These are phyloP conservation scores for Malus hybrid DNA, from an alignment of 331 rosid species.

Conservation along the genomic window DNA sequence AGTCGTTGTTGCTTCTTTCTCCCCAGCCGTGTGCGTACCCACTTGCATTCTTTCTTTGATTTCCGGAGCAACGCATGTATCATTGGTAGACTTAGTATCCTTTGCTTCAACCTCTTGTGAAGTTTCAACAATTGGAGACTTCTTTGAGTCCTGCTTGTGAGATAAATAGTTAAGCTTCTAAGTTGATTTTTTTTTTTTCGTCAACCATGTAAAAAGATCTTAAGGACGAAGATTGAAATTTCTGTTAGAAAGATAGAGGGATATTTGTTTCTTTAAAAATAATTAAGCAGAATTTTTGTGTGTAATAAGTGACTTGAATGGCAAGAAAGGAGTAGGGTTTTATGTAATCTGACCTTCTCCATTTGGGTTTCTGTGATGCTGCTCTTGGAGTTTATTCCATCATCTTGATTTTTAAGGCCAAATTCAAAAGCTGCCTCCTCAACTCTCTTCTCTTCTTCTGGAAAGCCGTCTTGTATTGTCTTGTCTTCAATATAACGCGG, in stretches of 20 bases:
- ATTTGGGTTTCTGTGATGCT: not conserved
- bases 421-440: not conserved
- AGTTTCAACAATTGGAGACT: too few relatives aligned
- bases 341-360: conserved; percentile 20
- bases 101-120: too few relatives aligned
- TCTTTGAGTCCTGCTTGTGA: conserved; percentile 13
- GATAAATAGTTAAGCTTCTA: not conserved
- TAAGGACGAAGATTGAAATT: too few relatives aligned
- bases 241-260: too few relatives aligned
- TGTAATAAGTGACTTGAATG: not conserved
- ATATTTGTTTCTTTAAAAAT: too few relatives aligned
- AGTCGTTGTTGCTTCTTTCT: not conserved
- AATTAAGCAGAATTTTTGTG: too few relatives aligned
- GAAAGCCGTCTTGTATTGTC: not conserved
- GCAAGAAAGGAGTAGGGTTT: not conserved
- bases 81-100: too few relatives aligned
- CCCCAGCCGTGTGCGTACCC: conserved; percentile 6
- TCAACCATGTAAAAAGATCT: too few relatives aligned
- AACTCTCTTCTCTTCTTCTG: conserved; percentile 5
- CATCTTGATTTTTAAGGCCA: not conserved
- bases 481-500: not conserved
- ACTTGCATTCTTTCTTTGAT: too few relatives aligned
- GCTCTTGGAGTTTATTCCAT: not conserved
- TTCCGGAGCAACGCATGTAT: too few relatives aligned
- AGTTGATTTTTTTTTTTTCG: not conserved